These are phyloP conservation scores for Botrytis byssoidea DNA, from an alignment of 2,329 filamentous ascomycete genomes.

Conservation along the genomic window DNA sequence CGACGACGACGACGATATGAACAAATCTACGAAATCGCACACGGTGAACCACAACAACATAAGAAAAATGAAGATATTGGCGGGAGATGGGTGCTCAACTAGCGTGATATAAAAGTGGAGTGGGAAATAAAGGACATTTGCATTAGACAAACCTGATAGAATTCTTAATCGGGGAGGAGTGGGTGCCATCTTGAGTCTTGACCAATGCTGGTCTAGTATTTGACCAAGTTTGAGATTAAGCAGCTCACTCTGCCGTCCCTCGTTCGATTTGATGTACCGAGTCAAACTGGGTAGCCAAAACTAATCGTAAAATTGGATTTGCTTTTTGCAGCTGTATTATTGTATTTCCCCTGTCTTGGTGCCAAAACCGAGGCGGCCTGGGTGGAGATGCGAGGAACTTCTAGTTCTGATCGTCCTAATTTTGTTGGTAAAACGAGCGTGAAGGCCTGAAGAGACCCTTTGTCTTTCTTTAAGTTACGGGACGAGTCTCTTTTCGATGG, in stretches of 20 bases:
- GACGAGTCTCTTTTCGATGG: background rate
- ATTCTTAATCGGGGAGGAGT: constrained; percentile 40
- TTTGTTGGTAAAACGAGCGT: constrained; percentile 19
- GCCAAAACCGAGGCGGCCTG: constrained; percentile 9
- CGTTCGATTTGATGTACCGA: constrained; percentile 26
- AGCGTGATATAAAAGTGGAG: constrained; percentile 28
- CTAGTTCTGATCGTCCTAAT: constrained; percentile 9
- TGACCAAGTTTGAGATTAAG: constrained; percentile 32
- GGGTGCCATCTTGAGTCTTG: constrained; percentile 40
- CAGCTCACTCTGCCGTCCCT: constrained; percentile 28
- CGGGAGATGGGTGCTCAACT: constrained; percentile 28
- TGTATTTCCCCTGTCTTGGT: constrained; percentile 16
- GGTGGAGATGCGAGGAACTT: background rate
- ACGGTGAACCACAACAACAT: constrained; percentile 22
- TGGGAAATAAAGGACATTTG: constrained; percentile 27
- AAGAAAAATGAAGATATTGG: constrained; percentile 30
- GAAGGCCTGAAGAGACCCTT: constrained; percentile 12
- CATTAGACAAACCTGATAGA: constrained; percentile 40
- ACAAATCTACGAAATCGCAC: constrained; percentile 27
- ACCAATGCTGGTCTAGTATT: constrained; percentile 27
- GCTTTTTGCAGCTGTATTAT: constrained; percentile 11
- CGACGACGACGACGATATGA: constrained; percentile 42
- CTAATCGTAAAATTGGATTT: constrained; percentile 15
- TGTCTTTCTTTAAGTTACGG: background rate
- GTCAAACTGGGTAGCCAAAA: constrained; percentile 20